phyloP scores from a whole-genome alignment of 768 basidiomycete genomes.

The Favolaschia claudopus region DNA sequence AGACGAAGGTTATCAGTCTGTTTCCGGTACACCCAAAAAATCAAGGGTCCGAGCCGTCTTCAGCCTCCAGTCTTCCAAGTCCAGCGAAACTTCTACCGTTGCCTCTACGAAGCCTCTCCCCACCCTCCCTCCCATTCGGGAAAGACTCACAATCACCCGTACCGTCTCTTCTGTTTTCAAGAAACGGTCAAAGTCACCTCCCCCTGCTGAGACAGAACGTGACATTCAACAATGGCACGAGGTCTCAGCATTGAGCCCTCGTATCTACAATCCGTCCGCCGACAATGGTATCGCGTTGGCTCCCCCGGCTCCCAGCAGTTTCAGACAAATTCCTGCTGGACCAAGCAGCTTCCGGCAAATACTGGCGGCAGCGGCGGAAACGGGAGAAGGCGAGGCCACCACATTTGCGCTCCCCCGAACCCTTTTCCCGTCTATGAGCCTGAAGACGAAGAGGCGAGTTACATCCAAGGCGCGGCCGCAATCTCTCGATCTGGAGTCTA shows the following conservation, averaged over 20 bases:
- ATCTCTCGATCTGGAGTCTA: conserved; percentile 1
- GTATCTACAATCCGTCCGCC: conserved; percentile 22
- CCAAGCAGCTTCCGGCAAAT: neutral
- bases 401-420: conserved; percentile 12
- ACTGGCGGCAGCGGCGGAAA: neutral
- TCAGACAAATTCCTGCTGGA: neutral
- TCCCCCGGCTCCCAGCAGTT: conserved; percentile 13
- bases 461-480: conserved; percentile 2
- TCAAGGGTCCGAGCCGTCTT: conserved; percentile 15
- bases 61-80: conserved; percentile 6
- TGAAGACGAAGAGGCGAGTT: conserved; percentile 13
- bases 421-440: conserved; percentile 18
- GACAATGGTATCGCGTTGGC: conserved; percentile 15
- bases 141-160: conserved; percentile 2
- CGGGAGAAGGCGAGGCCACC: neutral
- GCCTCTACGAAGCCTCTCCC: conserved; percentile 9
- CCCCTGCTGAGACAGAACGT: neutral
- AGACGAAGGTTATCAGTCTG: conserved; percentile 21
- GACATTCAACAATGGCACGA: conserved; percentile 20
- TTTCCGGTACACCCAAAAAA: conserved; percentile 7
- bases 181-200: conserved; percentile 9
- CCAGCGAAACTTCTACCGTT: neutral
- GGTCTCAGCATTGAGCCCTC: conserved; percentile 6
- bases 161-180: conserved; percentile 9
- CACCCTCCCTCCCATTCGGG: conserved; percentile 15